Conservation (phyloP, 805 yeast species). For the Monosporozyma solicola region DNA sequence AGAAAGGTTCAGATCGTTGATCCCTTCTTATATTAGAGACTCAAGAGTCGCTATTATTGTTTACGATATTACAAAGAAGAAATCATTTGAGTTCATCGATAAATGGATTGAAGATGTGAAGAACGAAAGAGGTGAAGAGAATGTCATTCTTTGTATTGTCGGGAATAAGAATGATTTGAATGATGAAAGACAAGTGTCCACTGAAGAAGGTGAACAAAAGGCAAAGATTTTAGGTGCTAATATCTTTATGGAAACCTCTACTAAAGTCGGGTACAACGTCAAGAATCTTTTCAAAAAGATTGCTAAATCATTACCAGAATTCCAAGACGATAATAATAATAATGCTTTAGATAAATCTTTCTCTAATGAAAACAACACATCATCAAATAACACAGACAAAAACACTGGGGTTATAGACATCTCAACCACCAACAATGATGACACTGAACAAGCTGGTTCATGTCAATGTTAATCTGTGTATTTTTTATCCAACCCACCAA, state of each 20-base stretch:
- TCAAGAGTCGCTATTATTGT: constrained; percentile 96
- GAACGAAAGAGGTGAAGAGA: constrained; percentile 78
- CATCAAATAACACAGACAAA: constrained; percentile 26
- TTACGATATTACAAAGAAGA: constrained; percentile 82
- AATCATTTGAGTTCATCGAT: constrained; percentile 72
- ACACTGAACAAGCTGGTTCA: constrained; percentile 26
- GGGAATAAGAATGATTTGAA: constrained; percentile 85
- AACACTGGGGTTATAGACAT: constrained; percentile 38
- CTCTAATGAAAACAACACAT: constrained; percentile 18
- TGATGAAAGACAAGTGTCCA: constrained; percentile 72
- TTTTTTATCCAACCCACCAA: too few relatives aligned
- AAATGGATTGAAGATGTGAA: constrained; percentile 95
- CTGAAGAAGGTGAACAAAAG: constrained; percentile 76
- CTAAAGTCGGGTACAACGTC: constrained; percentile 91
- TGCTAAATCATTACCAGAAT: constrained; percentile 85
- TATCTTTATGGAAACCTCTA: constrained; percentile 84
- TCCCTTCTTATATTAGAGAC: constrained; percentile 93
- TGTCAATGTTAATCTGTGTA: constrained; percentile 32
- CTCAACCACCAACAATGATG: constrained; percentile 29
- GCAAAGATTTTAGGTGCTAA: constrained; percentile 65
- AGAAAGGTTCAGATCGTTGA: constrained; percentile 87
- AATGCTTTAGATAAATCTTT: constrained; percentile 13
- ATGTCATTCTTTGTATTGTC: constrained; percentile 81
- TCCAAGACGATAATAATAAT: constrained; percentile 35
- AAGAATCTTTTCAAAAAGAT: constrained; percentile 81